Conservation (phyloP, 768 basidiomycete species). For the Podaxis rugospora region DNA sequence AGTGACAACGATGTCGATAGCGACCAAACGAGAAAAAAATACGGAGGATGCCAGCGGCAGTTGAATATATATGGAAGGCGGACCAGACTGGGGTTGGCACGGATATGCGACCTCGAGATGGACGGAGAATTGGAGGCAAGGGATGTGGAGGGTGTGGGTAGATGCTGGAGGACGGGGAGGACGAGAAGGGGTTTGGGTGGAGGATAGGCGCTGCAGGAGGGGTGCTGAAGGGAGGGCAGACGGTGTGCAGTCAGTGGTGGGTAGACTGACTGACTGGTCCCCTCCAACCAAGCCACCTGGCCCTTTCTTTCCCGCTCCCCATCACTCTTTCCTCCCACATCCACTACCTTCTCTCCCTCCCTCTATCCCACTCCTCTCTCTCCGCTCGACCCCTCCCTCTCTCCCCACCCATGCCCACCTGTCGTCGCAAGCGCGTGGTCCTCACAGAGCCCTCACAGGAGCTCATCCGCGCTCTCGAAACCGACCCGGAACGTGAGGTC, state of each 20-base stretch:
- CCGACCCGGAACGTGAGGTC: slow-evolving; percentile 69
- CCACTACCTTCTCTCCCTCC: slow-evolving; percentile 33
- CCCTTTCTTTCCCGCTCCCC: slow-evolving; percentile 57
- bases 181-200: slow-evolving; percentile 5
- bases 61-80: slow-evolving; percentile 11
- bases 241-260: slow-evolving; percentile 14
- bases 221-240: not conserved
- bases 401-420: slow-evolving; percentile 66
- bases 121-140: not conserved
- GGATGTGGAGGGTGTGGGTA: slow-evolving; percentile 1
- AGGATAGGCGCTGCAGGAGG: slow-evolving; percentile 18
- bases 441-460: slow-evolving; percentile 76
- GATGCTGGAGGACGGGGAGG: slow-evolving; percentile 5
- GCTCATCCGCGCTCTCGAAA: slow-evolving; percentile 60
- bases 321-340: slow-evolving; percentile 44
- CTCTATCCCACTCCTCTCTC: slow-evolving; percentile 21
- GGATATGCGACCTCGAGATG: slow-evolving; percentile 2
- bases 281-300: slow-evolving; percentile 58
- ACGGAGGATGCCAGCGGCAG: slow-evolving; percentile 8
- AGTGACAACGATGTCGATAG: too few relatives aligned
- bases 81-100: slow-evolving; percentile 8
- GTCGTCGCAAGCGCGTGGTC: slow-evolving; percentile 85
- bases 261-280: slow-evolving; percentile 29
- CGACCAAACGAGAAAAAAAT: not conserved
- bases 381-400: slow-evolving; percentile 17